Conservation (phyloP, 768 basidiomycete genomes). For the Lactarius trivialis region DNA sequence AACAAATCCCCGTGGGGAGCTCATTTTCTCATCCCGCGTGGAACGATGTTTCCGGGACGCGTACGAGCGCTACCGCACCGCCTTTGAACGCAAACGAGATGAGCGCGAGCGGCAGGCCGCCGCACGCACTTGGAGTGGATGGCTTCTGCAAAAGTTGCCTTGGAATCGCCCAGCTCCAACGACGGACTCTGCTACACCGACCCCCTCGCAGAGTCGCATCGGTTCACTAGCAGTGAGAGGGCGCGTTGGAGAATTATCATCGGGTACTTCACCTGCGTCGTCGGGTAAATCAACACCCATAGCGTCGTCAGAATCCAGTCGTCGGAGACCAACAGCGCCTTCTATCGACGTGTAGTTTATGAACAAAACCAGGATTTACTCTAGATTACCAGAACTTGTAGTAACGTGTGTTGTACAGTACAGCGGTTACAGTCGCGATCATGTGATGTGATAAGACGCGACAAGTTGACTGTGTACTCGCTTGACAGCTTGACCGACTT, state of each 20-base stretch:
- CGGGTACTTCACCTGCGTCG: slow-evolving; percentile 1
- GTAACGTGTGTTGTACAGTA: slow-evolving; percentile 8
- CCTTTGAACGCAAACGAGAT: slow-evolving; percentile 75
- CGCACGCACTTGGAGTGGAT: slow-evolving; percentile 30
- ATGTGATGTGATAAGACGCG: slow-evolving; percentile 20
- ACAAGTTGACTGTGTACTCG: slow-evolving; percentile 8
- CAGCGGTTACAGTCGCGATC: slow-evolving; percentile 8
- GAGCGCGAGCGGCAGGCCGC: slow-evolving; percentile 45
- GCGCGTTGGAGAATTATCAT: slow-evolving; percentile 9
- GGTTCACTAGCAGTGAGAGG: slow-evolving; percentile 8
- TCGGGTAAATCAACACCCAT: slow-evolving; percentile 16
- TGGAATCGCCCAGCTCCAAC: slow-evolving; percentile 22
- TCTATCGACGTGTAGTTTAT: slow-evolving; percentile 2
- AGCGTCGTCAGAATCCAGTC: slow-evolving; percentile 5
- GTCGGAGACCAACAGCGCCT: slow-evolving; percentile 7
- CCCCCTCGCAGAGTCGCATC: slow-evolving; percentile 17
- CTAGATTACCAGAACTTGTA: background rate
- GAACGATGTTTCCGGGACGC: slow-evolving; percentile 77
- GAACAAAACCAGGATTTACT: background rate
- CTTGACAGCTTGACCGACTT: background rate
- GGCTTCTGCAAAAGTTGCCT: slow-evolving; percentile 28
- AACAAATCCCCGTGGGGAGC: slow-evolving; percentile 86
- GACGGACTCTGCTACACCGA: slow-evolving; percentile 5
- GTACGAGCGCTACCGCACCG: slow-evolving; percentile 86
- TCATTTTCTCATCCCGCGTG: slow-evolving; percentile 91